These are phyloP conservation scores for Rasamsonia emersonii DNA, from an alignment of 2,329 filamentous ascomycete species.

Conservation along the genomic window DNA sequence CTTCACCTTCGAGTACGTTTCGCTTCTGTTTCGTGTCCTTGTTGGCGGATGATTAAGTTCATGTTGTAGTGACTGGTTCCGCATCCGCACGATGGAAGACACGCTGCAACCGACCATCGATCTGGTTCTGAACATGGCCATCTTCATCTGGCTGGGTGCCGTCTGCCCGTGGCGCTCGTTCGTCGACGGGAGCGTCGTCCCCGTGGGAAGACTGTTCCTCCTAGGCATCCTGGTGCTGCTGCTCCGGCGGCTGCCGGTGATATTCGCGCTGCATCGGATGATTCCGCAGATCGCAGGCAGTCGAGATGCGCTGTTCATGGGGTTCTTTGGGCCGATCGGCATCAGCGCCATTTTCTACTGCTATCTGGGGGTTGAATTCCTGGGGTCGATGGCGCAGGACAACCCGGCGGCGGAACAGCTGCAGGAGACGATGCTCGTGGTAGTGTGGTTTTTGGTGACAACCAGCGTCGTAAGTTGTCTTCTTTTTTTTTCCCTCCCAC, in stretches of 20 bases:
- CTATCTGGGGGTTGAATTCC: slow-evolving; percentile 5
- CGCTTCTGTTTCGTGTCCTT: no score
- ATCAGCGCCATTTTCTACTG: slow-evolving; percentile 20
- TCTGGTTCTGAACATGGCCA: slow-evolving; percentile 16
- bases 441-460: slow-evolving; percentile 20
- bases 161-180: slow-evolving; percentile 16
- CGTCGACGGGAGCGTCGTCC: slow-evolving; percentile 3
- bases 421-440: slow-evolving; percentile 4
- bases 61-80: slow-evolving; percentile 11
- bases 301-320: slow-evolving; percentile 17
- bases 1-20: slow-evolving; percentile 13
- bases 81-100: slow-evolving; percentile 11
- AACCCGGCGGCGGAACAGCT: slow-evolving; percentile 1
- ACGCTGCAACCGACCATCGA: slow-evolving; percentile 15
- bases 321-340: slow-evolving; percentile 22
- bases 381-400: slow-evolving; percentile 1
- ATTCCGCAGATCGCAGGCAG: slow-evolving; percentile 10
- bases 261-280: slow-evolving; percentile 12
- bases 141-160: slow-evolving; percentile 19
- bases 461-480: slow-evolving; percentile 34
- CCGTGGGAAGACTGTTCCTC: slow-evolving; percentile 10
- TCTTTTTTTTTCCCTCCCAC: neutral
- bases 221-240: slow-evolving; percentile 13
- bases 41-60: no score
- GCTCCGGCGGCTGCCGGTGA: slow-evolving; percentile 13